These are phyloP conservation scores for Arabis hirsuta DNA, from an alignment of 345 rosid species.

Conservation along the genomic window DNA sequence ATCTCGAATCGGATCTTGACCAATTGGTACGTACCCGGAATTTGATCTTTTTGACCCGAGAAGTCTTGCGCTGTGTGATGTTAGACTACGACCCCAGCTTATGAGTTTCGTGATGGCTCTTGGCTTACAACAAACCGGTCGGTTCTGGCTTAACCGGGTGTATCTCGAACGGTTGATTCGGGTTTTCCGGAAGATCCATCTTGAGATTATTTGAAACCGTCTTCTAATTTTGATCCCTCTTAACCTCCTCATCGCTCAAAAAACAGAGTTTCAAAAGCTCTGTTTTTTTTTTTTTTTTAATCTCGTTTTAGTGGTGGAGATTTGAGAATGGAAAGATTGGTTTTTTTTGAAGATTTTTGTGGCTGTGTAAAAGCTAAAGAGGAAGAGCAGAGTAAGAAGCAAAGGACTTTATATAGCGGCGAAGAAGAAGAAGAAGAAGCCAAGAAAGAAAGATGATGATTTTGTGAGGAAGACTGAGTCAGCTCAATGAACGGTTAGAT, in stretches of 20 bases:
- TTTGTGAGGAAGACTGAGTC: slow-evolving; percentile 24
- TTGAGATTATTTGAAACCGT: slow-evolving; percentile 54
- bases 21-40: slow-evolving; percentile 55
- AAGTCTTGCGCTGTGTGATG: slow-evolving; percentile 55
- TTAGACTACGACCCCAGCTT: slow-evolving; percentile 67
- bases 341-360: slow-evolving; percentile 13
- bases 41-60: slow-evolving; percentile 47
- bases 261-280: slow-evolving; percentile 24
- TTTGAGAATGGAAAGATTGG: not conserved
- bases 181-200: slow-evolving; percentile 52
- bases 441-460: slow-evolving; percentile 5
- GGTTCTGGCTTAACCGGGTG: slow-evolving; percentile 29
- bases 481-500: slow-evolving; percentile 32
- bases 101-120: slow-evolving; percentile 58
- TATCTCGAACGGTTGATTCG: slow-evolving; percentile 27
- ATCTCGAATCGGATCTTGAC: slow-evolving; percentile 34
- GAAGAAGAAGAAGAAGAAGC: slow-evolving; percentile 35
- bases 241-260: slow-evolving; percentile 29
- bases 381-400: slow-evolving; percentile 31
- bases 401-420: slow-evolving; percentile 38
- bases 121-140: slow-evolving; percentile 34
- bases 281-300: not conserved
- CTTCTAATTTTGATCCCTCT: slow-evolving; percentile 65
- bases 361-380: slow-evolving; percentile 32
- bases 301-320: not conserved